A percentile compares a stretch with the other conserved stretches of the same genome.
phyloP scores from a whole-genome alignment of 805 yeast genomes.

The Saccharomyces kudriavzevii region DNA sequence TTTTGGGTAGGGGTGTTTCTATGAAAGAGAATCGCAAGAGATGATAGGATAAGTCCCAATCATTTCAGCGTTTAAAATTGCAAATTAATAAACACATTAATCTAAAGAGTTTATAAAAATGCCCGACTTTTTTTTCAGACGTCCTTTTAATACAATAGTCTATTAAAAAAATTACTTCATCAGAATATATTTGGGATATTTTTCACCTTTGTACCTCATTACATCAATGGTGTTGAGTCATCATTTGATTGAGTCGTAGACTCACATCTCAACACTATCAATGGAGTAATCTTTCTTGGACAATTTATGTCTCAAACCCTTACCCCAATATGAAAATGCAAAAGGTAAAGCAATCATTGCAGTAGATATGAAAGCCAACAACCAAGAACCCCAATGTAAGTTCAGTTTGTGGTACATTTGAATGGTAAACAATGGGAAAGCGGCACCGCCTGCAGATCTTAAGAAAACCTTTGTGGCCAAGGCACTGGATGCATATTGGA shows the following conservation, averaged over 20 bases:
- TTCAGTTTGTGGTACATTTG: constrained; percentile 74
- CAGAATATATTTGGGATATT: neutral
- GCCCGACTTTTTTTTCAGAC: neutral
- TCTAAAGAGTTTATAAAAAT: neutral
- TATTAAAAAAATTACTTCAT: neutral
- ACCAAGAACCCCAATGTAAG: constrained; percentile 73
- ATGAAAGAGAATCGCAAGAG: too few species aligned
- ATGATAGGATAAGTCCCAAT: neutral
- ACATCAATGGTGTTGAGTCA: neutral
- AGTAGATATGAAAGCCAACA: constrained; percentile 66
- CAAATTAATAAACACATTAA: neutral
- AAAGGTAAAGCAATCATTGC: constrained; percentile 72
- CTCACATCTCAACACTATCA: constrained; percentile 19
- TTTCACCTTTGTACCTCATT: neutral
- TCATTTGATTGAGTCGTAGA: neutral
- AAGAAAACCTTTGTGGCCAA: constrained; percentile 74
- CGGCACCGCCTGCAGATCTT: constrained; percentile 81
- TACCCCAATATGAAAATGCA: constrained; percentile 63
- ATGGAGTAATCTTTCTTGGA: constrained; percentile 59
- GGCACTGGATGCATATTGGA: constrained; percentile 72
- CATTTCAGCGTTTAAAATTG: neutral
- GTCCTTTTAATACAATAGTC: neutral
- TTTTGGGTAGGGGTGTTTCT: too few species aligned
- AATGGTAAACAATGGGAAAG: constrained; percentile 72
- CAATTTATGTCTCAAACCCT: constrained; percentile 48